These are phyloP conservation scores for Talaromyces islandicus DNA, from an alignment of 2,329 filamentous ascomycete species.

Conservation along the genomic window DNA sequence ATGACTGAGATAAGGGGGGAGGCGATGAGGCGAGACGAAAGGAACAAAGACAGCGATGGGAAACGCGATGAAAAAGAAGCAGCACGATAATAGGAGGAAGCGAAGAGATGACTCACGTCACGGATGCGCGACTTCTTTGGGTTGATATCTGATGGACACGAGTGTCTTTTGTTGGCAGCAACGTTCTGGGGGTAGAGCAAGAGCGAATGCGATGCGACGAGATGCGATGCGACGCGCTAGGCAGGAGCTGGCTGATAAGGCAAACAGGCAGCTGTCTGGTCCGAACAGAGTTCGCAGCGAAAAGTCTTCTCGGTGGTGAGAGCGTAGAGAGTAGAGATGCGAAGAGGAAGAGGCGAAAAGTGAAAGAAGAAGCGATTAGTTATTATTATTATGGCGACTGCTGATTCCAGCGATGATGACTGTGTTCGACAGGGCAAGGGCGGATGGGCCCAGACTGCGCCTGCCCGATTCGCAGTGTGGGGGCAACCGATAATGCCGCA, in stretches of 20 bases:
- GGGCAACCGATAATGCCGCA: background rate
- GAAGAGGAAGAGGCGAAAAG: background rate
- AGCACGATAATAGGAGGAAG: background rate
- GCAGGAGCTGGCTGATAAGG: slow-evolving; percentile 2
- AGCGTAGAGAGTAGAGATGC: background rate
- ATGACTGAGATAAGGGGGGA: slow-evolving; percentile 4
- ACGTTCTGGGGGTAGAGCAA: background rate
- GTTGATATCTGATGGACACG: background rate
- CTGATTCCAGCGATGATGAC: background rate
- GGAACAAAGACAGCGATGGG: background rate
- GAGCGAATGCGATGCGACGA: background rate
- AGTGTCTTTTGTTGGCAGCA: background rate
- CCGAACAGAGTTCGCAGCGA: background rate
- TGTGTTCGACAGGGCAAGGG: background rate
- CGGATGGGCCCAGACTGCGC: background rate
- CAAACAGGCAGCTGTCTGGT: slow-evolving; percentile 6
- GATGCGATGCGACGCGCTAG: slow-evolving; percentile 8
- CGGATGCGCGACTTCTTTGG: slow-evolving; percentile 8
- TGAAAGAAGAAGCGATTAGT: background rate
- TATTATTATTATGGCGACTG: background rate
- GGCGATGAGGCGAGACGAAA: background rate
- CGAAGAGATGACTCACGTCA: slow-evolving; percentile 7
- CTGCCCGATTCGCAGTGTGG: background rate
- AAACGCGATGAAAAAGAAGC: background rate
- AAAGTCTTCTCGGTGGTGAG: slow-evolving; percentile 2